These are phyloP conservation scores for Tetrahymena thermophila DNA, from an alignment of 73 alveolate genomes.

Conservation along the genomic window DNA sequence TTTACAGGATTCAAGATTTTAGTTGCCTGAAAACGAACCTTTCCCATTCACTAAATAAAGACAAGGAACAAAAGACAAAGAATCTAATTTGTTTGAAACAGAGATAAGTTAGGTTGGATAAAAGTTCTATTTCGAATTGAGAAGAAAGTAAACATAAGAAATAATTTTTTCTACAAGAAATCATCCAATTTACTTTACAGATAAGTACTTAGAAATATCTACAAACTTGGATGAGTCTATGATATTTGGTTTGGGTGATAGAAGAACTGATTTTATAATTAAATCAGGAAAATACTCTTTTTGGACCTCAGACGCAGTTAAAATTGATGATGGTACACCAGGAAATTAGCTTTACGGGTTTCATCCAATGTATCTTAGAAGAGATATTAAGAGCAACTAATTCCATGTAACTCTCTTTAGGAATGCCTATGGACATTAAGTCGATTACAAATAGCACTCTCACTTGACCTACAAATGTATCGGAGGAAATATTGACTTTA, in stretches of 20 bases:
- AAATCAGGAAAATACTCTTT: slow-evolving; percentile 22
- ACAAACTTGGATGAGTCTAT: neutral
- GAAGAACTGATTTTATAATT: slow-evolving; percentile 9
- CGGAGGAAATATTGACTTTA: slow-evolving; percentile 38
- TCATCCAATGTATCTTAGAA: slow-evolving; percentile 25
- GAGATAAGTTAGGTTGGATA: neutral
- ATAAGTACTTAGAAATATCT: neutral
- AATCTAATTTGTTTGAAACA: neutral
- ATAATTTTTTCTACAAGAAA: neutral
- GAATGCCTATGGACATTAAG: slow-evolving; percentile 11
- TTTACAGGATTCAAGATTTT: neutral
- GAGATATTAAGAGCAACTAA: neutral
- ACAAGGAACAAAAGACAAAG: neutral
- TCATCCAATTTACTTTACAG: neutral
- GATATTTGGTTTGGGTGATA: slow-evolving; percentile 33
- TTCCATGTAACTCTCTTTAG: neutral
- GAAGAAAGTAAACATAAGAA: neutral
- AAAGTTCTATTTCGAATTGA: neutral
- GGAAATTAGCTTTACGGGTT: slow-evolving; percentile 16
- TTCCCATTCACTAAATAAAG: neutral
- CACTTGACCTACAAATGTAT: slow-evolving; percentile 27
- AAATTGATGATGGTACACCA: slow-evolving; percentile 1
- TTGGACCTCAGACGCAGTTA: slow-evolving; percentile 28
- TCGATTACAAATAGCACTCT: neutral
- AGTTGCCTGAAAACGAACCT: neutral